Evolutionary conservation across 441 rosid genomes (phyloP), one percentile per base, ranked within the genome.

Genomic region (Populus hybrid): DNA sequence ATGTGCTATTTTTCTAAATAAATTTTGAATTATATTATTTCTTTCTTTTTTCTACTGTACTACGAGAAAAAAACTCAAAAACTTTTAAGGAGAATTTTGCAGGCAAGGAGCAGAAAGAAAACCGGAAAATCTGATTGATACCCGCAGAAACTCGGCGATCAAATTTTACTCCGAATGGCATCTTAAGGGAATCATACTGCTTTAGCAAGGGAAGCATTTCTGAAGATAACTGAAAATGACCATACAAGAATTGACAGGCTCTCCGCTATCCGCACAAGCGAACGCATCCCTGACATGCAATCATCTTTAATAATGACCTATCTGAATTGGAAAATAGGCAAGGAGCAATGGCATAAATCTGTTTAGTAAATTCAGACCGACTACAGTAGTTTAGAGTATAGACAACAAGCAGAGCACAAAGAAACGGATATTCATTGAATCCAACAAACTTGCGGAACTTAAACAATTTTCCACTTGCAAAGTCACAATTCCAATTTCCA

Each of bases 401-500:
- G 50, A 10, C 50, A 32, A 46, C 18, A 69, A 18, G 59, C 66
- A 71, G 71, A 69, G 71, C 78, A 77, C 30, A 80, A 72, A 69
- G 64, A 81, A 83, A 73, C 74, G 83, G 81, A 77, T 76, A 77
- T 78, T 75, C 85, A 84, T 80, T 85, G 38, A 83, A 82, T 81
- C 75, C 83, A 79, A 70, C 76, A 79, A 83, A 81, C 78, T 81
- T 77, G 78, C 79, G 74, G 69, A 75, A 79, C 67, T 82, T 74
- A 67, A 85, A 78, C 78, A 82, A 82, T 69, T 81, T 85, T 81
- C 78, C 81, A 80, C 86, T 82, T 78, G 77, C 76, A 82, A 79
- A 63, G 82, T 78, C 84, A 83, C 88, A 84, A 40, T 71, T 73
- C 74, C 79, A 76, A 80, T 40, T 72, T 82, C 68, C 82, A 78